Base-by-base conservation (phyloP, 257 asterid genomes). In the Capsicum chinense region DNA sequence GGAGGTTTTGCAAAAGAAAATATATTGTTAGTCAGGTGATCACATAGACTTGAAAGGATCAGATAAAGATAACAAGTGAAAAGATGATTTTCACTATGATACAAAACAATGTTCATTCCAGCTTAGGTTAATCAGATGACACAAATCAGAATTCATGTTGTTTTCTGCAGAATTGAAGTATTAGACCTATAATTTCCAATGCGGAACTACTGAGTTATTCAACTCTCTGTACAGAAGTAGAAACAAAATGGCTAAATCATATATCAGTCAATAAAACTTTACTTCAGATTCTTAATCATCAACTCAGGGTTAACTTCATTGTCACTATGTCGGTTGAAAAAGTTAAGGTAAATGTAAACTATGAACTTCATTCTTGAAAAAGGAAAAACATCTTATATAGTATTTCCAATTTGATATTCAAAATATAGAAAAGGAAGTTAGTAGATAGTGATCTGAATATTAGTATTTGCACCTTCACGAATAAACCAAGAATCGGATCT, bases 51-150 rank as follows among this genome's bases (percentile, higher is more conserved):
- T 12, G 21, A 69, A 16, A 69, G 78, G 26, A 39, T 69, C 54
- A 39, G 54, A 69, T 69, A 39, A 69, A 69, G 79, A 69, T 56
- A 39, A 69, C 2, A 68, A 15, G 57, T 71, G 54, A 71, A 44
- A 52, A 71, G 12, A 16, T 63, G 42, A 10, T 26, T 26, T 26
- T 64, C 35, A 39, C 71, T 64, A 5, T 26, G 44, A 5, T 64
- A 64, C 71, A 64, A 64, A 64, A 64, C 9, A 21, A 5, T 63
- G 9, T 63, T 63, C 69, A 7, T 63, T 21, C 69, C 5, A 10
- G 42, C 69, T 10, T 63, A 21, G 69, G 42, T 63, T 63, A 63
- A 21, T 63, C 42, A 21, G 42, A 63, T 19, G 69, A 21, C 39
- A 17, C 52, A 33, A 57, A 57, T 57, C 62, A 57, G 19, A 63